Percentiles rank a stretch among this genome's conserved stretches.
Evolutionary conservation across 345 rosid genomes (phyloP).

Genomic region (Eucalyptus microcorys): DNA sequence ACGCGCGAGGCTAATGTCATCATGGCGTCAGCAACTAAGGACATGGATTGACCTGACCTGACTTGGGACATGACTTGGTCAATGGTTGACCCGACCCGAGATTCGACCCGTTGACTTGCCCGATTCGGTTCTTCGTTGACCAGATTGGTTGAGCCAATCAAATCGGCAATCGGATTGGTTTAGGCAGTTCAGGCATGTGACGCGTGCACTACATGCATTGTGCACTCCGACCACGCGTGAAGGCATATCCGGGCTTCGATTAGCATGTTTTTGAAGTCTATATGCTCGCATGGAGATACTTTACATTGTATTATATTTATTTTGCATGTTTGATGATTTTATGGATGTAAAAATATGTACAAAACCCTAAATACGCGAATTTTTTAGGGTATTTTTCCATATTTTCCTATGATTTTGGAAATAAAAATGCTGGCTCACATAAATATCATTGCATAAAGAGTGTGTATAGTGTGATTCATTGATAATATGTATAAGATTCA

Average conservation of each 20-base stretch:
- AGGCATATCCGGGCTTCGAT: rapidly evolving
- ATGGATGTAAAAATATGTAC: too few relatives aligned
- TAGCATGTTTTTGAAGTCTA: rapidly evolving
- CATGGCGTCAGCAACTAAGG: rapidly evolving
- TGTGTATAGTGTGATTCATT: neutral
- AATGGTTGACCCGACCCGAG: too few relatives aligned
- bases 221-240: too few relatives aligned
- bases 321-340: too few relatives aligned
- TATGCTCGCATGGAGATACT: rapidly evolving
- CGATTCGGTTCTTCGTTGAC: rapidly evolving
- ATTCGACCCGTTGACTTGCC: rapidly evolving
- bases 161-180: too few relatives aligned
- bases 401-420: neutral
- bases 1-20: rapidly evolving
- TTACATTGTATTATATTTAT: too few relatives aligned
- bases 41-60: rapidly evolving
- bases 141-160: too few relatives aligned
- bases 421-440: neutral
- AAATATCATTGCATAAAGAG: neutral
- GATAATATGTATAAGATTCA: too few relatives aligned
- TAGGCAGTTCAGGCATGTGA: too few relatives aligned
- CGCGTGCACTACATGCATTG: too few relatives aligned
- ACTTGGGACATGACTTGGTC: rapidly evolving
- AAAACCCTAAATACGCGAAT: rapidly evolving
- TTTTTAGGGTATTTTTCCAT: neutral